Evolutionary conservation across 257 asterid species (phyloP).

Genomic region (Lithospermum erythrorhizon): DNA sequence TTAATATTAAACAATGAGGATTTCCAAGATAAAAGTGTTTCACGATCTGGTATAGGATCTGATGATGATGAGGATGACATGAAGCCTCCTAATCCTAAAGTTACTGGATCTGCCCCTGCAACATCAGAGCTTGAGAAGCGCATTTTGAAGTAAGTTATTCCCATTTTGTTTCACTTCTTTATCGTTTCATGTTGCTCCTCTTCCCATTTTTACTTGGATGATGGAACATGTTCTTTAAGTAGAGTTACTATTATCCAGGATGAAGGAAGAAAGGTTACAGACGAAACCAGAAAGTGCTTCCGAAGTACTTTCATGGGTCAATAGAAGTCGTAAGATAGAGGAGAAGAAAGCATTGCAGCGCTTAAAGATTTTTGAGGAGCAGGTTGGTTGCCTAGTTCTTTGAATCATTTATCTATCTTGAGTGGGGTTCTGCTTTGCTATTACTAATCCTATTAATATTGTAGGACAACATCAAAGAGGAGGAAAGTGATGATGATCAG

Average conservation of each 20-base stretch:
- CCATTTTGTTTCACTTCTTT: neutral
- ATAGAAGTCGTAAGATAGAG: conserved; percentile 71
- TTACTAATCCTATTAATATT: conserved; percentile 4
- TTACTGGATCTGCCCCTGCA: conserved; percentile 25
- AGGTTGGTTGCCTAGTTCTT: conserved; percentile 27
- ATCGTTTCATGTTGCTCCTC: neutral
- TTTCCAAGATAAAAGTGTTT: conserved; percentile 18
- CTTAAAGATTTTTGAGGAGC: conserved; percentile 86
- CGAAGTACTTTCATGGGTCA: conserved; percentile 75
- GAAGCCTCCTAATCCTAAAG: conserved; percentile 25
- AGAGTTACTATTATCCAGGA: conserved; percentile 26
- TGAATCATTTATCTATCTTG: neutral
- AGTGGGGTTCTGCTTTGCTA: neutral
- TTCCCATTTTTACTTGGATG: neutral
- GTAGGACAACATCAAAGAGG: conserved; percentile 76
- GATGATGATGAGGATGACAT: conserved; percentile 31
- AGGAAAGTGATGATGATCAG: conserved; percentile 70
- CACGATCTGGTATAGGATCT: conserved; percentile 21
- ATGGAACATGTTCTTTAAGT: neutral
- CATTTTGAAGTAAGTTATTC: conserved; percentile 51
- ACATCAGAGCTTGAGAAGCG: conserved; percentile 51
- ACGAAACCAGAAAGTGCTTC: conserved; percentile 64
- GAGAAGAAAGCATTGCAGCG: conserved; percentile 73
- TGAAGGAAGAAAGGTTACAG: conserved; percentile 72
- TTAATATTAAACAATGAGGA: conserved; percentile 20